Base-by-base conservation (phyloP, 176 grass and related monocot genomes). In the Zizania latifolia region DNA sequence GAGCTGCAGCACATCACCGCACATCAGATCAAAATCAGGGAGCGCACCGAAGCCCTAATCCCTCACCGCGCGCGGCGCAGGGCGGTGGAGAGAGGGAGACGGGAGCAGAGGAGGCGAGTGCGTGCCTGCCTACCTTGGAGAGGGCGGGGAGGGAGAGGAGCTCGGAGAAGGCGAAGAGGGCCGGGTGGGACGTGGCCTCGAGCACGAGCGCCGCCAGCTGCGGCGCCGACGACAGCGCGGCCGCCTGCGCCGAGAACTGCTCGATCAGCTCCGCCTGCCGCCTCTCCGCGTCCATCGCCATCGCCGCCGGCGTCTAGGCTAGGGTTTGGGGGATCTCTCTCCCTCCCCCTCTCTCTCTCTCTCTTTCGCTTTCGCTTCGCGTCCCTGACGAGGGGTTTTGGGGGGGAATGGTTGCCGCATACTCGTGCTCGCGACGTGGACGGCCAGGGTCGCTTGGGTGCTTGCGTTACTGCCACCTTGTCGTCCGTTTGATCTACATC, bases 91-190 rank as follows among this genome's bases (percentile, higher is more conserved):
- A 17, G 0, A 16, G 15, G 55, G 14, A 34, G 34, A 32, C 2
- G 44, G 69, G 19, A 15, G 31, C 34, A 32, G 37, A n/a, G n/a
- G n/a, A n/a, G n/a, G n/a, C n/a, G n/a, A n/a, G n/a, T n/a, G 15
- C 2, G 51, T 16, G 48, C 23, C 8, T 4, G 46, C 46, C 28
- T 55, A 99, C 96, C 87, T 92, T 95, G 74, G 85, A 69, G 82
- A 99, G 86, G 40, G 84, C 84, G 13, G 92, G 80, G 65, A 95
- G 82, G 87, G 89, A 75, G 70, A 95, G 89, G 57, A 99, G 93
- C 85, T 99, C 92, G 70, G 96, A 99, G 85, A 99, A 99, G 65
- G 92, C 89, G 74, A 99, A 99, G 73, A 95, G 96, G 15, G 82
- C 86, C 4, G 92, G 96, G 79, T 99, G 96, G 58, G 89, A 92